Percentiles rank a stretch among this genome's conserved stretches.
Evolutionary conservation across 169 alveolate genomes (phyloP).

Genomic region (Amoebophrya sp.): DNA sequence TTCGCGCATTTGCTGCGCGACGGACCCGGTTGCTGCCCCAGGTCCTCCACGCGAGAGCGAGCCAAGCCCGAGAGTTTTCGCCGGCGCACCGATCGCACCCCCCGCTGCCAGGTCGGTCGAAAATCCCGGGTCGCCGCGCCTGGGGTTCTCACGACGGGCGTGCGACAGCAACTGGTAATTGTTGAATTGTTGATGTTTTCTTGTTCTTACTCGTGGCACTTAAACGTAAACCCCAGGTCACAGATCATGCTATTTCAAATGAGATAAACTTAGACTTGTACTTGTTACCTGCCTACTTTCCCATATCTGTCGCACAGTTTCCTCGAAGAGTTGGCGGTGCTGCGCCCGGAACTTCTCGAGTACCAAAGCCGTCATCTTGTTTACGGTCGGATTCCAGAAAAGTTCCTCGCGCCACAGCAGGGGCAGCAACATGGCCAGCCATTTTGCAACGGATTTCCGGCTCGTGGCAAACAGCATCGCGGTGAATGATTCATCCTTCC

Average conservation of each 20-base stretch:
- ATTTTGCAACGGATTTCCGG: too few relatives aligned
- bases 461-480: background rate
- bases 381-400: constrained; percentile 2
- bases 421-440: background rate
- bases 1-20: constrained; percentile 2
- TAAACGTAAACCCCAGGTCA: too few relatives aligned
- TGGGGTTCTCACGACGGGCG: too few relatives aligned
- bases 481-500: background rate
- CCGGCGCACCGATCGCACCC: too few relatives aligned
- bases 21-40: background rate
- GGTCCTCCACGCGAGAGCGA: background rate
- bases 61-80: too few relatives aligned
- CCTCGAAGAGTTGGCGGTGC: background rate
- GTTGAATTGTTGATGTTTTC: too few relatives aligned
- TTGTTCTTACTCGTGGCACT: too few relatives aligned
- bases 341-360: background rate
- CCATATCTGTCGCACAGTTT: background rate
- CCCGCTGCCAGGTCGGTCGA: too few relatives aligned
- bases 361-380: background rate
- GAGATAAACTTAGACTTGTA: too few relatives aligned
- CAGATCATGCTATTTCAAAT: too few relatives aligned
- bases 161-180: too few relatives aligned
- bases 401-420: background rate
- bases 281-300: background rate
- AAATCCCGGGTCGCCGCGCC: too few relatives aligned